A percentile compares a stretch with the other conserved stretches of the same genome.
Conservation (phyloP, 129 eudicot species). For the Rutidosis leptorrhynchoides region DNA sequence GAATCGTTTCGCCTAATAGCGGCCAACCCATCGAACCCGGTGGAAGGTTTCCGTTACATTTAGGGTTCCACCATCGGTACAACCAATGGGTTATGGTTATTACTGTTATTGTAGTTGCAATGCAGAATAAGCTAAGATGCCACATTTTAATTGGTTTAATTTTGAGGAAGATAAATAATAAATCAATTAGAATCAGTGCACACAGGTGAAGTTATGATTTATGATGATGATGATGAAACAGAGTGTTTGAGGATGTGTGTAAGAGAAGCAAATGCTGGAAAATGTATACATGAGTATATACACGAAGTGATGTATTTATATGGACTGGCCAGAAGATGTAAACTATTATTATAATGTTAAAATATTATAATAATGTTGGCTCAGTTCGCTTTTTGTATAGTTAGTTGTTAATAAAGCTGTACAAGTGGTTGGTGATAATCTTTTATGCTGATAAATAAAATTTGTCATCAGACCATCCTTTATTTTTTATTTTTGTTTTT, state of each 20-base stretch:
- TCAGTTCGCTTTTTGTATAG: conserved; percentile 38
- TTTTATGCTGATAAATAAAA: conserved; percentile 22
- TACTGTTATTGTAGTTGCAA: conserved; percentile 33
- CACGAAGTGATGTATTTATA: conserved; percentile 54
- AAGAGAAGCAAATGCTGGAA: conserved; percentile 58
- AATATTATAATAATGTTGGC: conserved; percentile 31
- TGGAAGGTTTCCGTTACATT: conserved; percentile 79
- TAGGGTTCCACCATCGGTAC: conserved; percentile 77
- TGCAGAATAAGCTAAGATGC: conserved; percentile 30
- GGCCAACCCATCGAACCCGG: conserved; percentile 99
- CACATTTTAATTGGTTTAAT: conserved; percentile 48
- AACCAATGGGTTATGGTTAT: conserved; percentile 54
- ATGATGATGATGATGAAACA: conserved; percentile 16
- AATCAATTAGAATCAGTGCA: conserved; percentile 10
- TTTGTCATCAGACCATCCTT: conserved; percentile 40
- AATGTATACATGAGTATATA: conserved; percentile 43
- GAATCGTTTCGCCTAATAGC: conserved; percentile 72
- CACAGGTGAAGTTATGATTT: background rate
- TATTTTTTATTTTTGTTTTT: conserved; percentile 20
- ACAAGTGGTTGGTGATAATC: conserved; percentile 47
- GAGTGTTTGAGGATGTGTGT: conserved; percentile 8
- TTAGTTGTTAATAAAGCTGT: conserved; percentile 67
- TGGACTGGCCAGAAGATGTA: conserved; percentile 48
- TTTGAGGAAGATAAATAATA: conserved; percentile 3
- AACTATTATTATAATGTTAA: conserved; percentile 28